Percentiles rank a stretch among this genome's conserved stretches.
Conservation (phyloP, 2,329 filamentous ascomycete species). For the Phaeosphaeriaceae sp. region DNA sequence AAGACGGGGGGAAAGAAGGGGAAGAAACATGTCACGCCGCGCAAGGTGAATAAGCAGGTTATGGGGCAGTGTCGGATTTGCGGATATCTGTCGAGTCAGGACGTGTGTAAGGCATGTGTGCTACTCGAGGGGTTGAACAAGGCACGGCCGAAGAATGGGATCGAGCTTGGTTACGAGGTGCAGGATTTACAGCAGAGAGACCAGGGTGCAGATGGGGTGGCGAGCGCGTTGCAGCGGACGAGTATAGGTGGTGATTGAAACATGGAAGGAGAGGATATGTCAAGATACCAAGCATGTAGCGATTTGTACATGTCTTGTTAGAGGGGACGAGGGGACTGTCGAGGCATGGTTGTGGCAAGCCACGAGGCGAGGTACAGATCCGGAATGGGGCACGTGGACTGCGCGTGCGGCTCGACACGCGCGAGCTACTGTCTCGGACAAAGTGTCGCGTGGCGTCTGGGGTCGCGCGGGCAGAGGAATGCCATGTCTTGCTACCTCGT, state of each 20-base stretch:
- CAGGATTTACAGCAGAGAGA: constrained; percentile 19
- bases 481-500: background rate
- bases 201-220: constrained; percentile 25
- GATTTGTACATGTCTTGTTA: no score
- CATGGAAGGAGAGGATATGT: background rate
- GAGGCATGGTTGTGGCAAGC: background rate
- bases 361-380: background rate
- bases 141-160: constrained; percentile 54
- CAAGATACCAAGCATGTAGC: background rate
- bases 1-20: constrained; percentile 21
- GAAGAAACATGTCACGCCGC: constrained; percentile 29
- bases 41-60: constrained; percentile 64
- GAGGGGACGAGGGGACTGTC: no score
- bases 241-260: constrained; percentile 28
- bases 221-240: constrained; percentile 30
- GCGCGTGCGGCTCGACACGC: background rate
- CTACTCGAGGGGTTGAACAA: constrained; percentile 92
- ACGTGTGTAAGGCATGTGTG: constrained; percentile 90
- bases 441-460: background rate
- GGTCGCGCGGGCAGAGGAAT: background rate
- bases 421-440: background rate
- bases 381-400: background rate
- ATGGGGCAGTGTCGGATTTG: constrained; percentile 86
- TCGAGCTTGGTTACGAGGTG: constrained; percentile 38
- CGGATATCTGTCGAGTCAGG: constrained; percentile 94